Conservation (phyloP, 345 rosid species). For the Moricandia moricandioides region DNA sequence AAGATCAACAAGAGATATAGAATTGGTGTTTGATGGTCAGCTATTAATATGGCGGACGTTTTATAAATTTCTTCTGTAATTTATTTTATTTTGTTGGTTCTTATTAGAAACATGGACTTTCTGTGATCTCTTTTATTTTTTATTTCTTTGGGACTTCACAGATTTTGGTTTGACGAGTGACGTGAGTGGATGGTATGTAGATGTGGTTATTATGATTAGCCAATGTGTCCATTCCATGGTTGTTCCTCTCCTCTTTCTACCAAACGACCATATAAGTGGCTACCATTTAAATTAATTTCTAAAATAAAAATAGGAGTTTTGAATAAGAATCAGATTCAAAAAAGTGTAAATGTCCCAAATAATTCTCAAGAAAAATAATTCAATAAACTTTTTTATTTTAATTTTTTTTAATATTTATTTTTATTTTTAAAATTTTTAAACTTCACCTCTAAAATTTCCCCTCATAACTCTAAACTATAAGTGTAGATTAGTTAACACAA, state of each 20-base stretch:
- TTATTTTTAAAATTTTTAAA: too few relatives aligned
- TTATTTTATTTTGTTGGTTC: slow-evolving; percentile 14
- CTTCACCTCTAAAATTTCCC: too few relatives aligned
- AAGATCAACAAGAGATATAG: background rate
- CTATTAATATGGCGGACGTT: slow-evolving; percentile 21
- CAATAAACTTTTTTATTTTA: too few relatives aligned
- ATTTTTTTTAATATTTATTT: too few relatives aligned
- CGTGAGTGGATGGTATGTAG: slow-evolving; percentile 28
- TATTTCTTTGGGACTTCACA: background rate
- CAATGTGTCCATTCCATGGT: slow-evolving; percentile 26
- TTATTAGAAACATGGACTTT: slow-evolving; percentile 27
- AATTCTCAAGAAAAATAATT: too few relatives aligned
- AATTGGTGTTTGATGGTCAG: slow-evolving; percentile 18
- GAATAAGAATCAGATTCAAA: background rate
- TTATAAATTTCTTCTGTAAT: background rate
- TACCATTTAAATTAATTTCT: background rate
- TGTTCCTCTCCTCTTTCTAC: slow-evolving; percentile 25
- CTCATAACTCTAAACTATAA: too few relatives aligned
- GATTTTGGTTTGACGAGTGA: background rate
- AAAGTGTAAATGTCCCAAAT: too few relatives aligned
- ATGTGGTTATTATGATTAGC: slow-evolving; percentile 27
- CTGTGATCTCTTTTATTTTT: slow-evolving; percentile 11
- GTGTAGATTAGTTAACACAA: too few relatives aligned
- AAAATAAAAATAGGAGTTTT: background rate
- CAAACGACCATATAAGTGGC: slow-evolving; percentile 33